A percentile compares a stretch with the other conserved stretches of the same genome.
These are phyloP conservation scores for Oryza brachyantha DNA, from an alignment of 176 grass and related monocot genomes.

Conservation along the genomic window DNA sequence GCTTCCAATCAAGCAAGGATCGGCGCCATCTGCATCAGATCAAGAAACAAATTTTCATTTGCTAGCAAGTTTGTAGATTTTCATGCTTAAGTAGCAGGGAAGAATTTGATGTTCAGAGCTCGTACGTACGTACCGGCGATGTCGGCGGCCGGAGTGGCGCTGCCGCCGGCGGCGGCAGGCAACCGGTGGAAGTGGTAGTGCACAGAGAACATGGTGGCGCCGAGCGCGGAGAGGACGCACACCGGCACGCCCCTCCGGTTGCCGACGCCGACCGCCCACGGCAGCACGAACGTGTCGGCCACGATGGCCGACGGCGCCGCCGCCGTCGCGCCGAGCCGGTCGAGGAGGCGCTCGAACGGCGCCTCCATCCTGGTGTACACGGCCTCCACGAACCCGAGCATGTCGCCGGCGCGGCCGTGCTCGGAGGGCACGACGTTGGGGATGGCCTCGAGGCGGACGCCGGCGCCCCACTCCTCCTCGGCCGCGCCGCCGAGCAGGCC, in stretches of 20 bases:
- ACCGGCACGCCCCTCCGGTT: constrained; percentile 28
- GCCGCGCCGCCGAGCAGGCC: constrained; percentile 36
- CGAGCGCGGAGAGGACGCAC: constrained; percentile 27
- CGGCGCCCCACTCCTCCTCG: neutral
- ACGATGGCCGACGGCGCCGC: constrained; percentile 10
- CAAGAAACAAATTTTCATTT: neutral
- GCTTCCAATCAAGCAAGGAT: constrained; percentile 36
- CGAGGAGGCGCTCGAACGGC: constrained; percentile 41
- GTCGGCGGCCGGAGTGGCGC: neutral
- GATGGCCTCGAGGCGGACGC: constrained; percentile 26
- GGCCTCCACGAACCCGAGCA: constrained; percentile 29
- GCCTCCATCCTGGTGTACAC: constrained; percentile 34
- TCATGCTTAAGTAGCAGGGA: neutral
- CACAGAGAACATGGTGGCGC: constrained; percentile 37
- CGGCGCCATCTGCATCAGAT: constrained; percentile 26
- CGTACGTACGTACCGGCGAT: neutral
- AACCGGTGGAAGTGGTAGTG: constrained; percentile 32
- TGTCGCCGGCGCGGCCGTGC: constrained; percentile 28
- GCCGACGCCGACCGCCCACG: constrained; percentile 40
- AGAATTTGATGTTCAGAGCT: neutral
- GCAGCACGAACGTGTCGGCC: constrained; percentile 24
- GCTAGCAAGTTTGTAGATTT: neutral
- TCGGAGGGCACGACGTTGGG: constrained; percentile 55
- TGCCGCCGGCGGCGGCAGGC: neutral
- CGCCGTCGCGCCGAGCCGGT: neutral